Conservation (phyloP, 2,329 filamentous ascomycete genomes). For the Stagonosporopsis cucurbitacearum region DNA sequence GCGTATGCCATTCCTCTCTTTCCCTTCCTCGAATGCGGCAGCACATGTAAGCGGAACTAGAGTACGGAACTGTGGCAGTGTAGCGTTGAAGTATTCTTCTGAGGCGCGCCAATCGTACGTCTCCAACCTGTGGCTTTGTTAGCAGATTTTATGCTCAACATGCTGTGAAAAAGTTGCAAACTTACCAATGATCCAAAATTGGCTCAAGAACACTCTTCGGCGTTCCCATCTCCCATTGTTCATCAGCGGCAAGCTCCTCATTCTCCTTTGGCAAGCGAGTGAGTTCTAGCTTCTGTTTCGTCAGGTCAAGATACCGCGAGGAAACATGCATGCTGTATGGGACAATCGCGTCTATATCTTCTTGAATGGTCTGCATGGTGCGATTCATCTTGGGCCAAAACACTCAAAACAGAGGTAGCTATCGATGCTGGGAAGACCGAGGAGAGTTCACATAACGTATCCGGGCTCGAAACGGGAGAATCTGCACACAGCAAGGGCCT, state of each 20-base stretch:
- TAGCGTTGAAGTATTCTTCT: constrained; percentile 64
- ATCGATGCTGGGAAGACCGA: background rate
- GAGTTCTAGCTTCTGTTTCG: constrained; percentile 66
- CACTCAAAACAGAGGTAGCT: background rate
- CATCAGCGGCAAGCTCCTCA: background rate
- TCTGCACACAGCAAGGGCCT: background rate
- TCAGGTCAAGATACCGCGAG: constrained; percentile 70
- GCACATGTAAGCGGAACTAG: constrained; percentile 51
- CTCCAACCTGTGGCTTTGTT: constrained; percentile 59
- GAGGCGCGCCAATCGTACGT: constrained; percentile 69
- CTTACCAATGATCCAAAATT: constrained; percentile 68
- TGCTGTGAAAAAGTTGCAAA: background rate
- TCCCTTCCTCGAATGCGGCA: rapidly evolving
- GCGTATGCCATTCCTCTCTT: constrained; percentile 51
- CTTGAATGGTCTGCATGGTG: constrained; percentile 11
- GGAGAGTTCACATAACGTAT: constrained; percentile 5
- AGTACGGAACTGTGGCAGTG: constrained; percentile 70
- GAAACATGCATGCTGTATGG: constrained; percentile 58
- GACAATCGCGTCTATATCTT: constrained; percentile 29
- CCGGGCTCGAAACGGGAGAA: background rate
- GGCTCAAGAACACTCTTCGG: constrained; percentile 69
- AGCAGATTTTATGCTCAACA: background rate
- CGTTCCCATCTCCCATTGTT: constrained; percentile 59
- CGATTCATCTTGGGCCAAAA: background rate
- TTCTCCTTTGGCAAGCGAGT: constrained; percentile 11